Evolutionary conservation across 805 yeast genomes (phyloP).

Genomic region (Wickerhamomyces subpelliculosus): DNA sequence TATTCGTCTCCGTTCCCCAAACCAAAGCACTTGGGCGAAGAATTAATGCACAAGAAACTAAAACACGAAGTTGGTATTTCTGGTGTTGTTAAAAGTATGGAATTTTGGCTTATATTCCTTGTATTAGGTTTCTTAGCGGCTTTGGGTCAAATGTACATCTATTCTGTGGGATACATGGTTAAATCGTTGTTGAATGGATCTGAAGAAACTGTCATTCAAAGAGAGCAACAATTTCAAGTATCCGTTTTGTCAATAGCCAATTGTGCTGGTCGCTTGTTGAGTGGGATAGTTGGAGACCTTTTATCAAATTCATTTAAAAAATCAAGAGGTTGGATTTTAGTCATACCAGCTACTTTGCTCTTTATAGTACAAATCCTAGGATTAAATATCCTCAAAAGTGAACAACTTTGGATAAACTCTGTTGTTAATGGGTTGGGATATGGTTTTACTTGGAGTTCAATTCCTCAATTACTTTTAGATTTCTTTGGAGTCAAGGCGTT

Average conservation of each 20-base stretch:
- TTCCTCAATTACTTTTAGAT: slow-evolving; percentile 74
- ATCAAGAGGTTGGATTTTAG: slow-evolving; percentile 48
- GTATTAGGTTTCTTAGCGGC: slow-evolving; percentile 55
- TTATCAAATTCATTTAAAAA: slow-evolving; percentile 37
- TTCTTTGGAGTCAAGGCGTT: slow-evolving; percentile 62
- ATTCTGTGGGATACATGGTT: slow-evolving; percentile 67
- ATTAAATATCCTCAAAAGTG: slow-evolving; percentile 24
- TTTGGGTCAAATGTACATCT: slow-evolving; percentile 68
- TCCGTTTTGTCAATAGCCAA: slow-evolving; percentile 63
- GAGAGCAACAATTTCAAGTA: slow-evolving; percentile 65
- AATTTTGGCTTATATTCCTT: slow-evolving; percentile 45
- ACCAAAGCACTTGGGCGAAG: slow-evolving; percentile 1
- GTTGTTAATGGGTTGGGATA: slow-evolving; percentile 61
- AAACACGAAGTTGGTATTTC: slow-evolving; percentile 1
- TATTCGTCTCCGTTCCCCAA: slow-evolving; percentile 1
- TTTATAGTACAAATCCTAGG: slow-evolving; percentile 46
- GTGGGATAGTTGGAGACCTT: slow-evolving; percentile 63
- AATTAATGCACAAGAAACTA: slow-evolving; percentile 1
- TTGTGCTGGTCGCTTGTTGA: slow-evolving; percentile 55
- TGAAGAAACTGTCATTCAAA: slow-evolving; percentile 31
- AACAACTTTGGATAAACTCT: slow-evolving; percentile 42
- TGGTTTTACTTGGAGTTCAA: slow-evolving; percentile 65
- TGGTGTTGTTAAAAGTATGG: slow-evolving; percentile 14
- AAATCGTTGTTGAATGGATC: slow-evolving; percentile 31
- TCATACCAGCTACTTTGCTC: slow-evolving; percentile 43